Evolutionary conservation across 306 rosid species (phyloP).

Genomic region (Sophora flavescens): DNA sequence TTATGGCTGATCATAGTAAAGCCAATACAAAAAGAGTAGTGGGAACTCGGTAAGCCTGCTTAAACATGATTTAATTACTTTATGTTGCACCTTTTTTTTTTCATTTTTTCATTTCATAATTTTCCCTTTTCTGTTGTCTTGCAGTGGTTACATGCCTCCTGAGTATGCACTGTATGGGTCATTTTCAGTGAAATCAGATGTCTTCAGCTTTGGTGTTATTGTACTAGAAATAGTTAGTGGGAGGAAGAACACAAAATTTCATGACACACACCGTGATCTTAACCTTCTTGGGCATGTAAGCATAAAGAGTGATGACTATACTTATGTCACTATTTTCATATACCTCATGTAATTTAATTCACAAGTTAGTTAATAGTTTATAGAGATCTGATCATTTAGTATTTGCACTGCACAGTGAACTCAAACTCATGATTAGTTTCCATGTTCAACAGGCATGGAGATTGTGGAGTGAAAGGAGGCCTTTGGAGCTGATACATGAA

Average conservation of each 20-base stretch:
- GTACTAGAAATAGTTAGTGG: conserved; percentile 36
- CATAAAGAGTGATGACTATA: no score
- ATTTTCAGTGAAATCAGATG: conserved; percentile 32
- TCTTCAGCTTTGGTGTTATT: conserved; percentile 32
- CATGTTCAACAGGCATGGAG: conserved; percentile 35
- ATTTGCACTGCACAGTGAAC: no score
- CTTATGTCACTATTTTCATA: no score
- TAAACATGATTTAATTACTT: no score
- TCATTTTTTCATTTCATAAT: no score
- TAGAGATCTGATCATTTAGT: no score
- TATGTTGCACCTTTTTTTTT: no score
- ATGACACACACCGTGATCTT: background rate
- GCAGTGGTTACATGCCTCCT: no score
- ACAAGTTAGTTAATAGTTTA: no score
- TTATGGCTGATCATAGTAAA: conserved; percentile 21
- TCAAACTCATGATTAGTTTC: no score
- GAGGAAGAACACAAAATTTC: conserved; percentile 10
- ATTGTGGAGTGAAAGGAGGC: conserved; percentile 32
- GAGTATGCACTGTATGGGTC: background rate
- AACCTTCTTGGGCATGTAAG: conserved; percentile 36
- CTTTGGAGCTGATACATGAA: background rate
- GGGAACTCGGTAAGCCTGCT: conserved; percentile 16
- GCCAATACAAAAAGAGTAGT: conserved; percentile 2
- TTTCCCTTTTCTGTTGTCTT: no score
- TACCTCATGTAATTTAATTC: no score